A percentile compares a stretch with the other conserved stretches of the same genome.
Evolutionary conservation across 352 stramenopile species (phyloP).

Genomic region (Lagenidium giganteum): DNA sequence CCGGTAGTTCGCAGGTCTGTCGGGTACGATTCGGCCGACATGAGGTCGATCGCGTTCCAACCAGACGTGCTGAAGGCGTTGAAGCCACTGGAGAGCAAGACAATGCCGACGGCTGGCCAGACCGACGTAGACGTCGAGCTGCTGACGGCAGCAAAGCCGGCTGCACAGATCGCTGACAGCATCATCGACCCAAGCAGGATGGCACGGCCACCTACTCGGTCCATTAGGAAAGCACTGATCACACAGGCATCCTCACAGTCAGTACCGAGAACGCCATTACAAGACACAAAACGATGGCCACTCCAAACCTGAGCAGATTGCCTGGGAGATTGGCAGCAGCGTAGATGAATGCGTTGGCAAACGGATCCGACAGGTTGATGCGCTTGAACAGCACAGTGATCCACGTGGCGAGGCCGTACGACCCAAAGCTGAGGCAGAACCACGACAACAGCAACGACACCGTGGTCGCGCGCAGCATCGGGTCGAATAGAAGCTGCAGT

Average conservation of each 20-base stretch:
- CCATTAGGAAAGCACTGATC: conserved; percentile 51
- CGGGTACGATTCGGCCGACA: conserved; percentile 89
- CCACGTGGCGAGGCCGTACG: conserved; percentile 91
- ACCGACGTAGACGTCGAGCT: conserved; percentile 11
- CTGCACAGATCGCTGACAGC: conserved; percentile 51
- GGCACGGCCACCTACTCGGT: conserved; percentile 50
- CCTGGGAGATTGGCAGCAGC: conserved; percentile 87
- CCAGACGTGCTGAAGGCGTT: conserved; percentile 88
- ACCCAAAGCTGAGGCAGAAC: conserved; percentile 80
- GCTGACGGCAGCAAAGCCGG: conserved; percentile 72
- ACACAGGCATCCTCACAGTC: too few relatives aligned
- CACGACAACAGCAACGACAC: conserved; percentile 57
- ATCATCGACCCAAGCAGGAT: conserved; percentile 78
- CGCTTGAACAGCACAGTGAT: conserved; percentile 91
- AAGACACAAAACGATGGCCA: neutral
- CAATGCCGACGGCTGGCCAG: conserved; percentile 41
- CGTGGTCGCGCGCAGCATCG: conserved; percentile 53
- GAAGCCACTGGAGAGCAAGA: conserved; percentile 83
- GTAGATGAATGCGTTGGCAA: conserved; percentile 92
- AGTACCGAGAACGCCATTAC: conserved; percentile 3
- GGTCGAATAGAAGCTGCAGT: conserved; percentile 45
- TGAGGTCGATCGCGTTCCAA: conserved; percentile 91
- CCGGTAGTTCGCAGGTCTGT: conserved; percentile 86
- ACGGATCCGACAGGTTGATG: conserved; percentile 85
- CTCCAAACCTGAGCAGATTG: conserved; percentile 71